Conservation (phyloP, 352 stramenopile genomes). For the Aphanomyces stellatus region DNA sequence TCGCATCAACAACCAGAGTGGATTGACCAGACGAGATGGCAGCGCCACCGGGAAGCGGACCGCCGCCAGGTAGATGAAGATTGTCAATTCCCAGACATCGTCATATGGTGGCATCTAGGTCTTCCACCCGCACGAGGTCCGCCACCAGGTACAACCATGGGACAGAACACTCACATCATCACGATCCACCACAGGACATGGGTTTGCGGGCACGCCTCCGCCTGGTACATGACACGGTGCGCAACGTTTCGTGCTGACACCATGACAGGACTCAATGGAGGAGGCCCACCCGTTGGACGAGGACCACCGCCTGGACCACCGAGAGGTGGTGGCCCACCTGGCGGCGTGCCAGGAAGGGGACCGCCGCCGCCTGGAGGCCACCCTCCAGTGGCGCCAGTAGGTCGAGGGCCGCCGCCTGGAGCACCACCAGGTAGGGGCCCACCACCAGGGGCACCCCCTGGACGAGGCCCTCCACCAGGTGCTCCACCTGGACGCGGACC, state of each 20-base stretch:
- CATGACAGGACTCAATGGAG: background rate
- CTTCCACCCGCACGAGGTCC: constrained; percentile 32
- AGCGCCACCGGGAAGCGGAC: constrained; percentile 39
- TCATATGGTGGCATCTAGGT: no score
- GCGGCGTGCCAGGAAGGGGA: background rate
- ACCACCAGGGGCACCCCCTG: constrained; percentile 23
- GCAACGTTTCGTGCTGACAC: no score
- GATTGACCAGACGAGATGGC: background rate
- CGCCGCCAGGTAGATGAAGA: constrained; percentile 30
- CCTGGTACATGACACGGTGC: constrained; percentile 11
- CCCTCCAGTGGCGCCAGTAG: constrained; percentile 23
- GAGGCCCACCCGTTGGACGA: constrained; percentile 18
- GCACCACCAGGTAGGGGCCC: background rate
- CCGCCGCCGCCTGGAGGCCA: constrained; percentile 19
- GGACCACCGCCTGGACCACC: constrained; percentile 21
- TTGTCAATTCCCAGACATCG: no score
- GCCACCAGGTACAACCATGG: constrained; percentile 29
- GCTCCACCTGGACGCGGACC: constrained; percentile 26
- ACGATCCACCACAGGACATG: background rate
- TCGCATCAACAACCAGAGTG: background rate
- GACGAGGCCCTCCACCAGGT: constrained; percentile 29
- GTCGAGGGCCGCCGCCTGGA: constrained; percentile 21
- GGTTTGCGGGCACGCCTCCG: background rate
- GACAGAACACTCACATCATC: background rate
- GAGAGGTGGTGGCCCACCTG: constrained; percentile 21